Evolutionary conservation across 371 early-diverging fungal species (phyloP), one percentile per base, ranked within the genome.

Genomic region (Lichtheimia ornata): DNA sequence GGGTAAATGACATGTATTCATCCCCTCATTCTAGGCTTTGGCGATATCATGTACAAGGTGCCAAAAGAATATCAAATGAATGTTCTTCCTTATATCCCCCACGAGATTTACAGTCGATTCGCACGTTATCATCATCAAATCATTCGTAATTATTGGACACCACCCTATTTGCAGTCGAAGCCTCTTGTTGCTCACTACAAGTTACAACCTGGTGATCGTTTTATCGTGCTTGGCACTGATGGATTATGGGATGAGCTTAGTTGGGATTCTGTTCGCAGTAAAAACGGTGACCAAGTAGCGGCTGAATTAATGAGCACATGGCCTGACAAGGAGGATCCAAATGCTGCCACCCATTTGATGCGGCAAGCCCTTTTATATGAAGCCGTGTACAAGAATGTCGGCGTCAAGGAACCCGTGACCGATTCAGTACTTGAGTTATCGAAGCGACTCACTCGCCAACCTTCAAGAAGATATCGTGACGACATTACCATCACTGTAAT

Each of bases 401-500:
- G 71, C 13, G 53, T 47, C 4, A 65, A 64, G n/a, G 64, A 59
- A 11, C 62, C 67, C 4, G 76, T 71, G 0, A 56, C 70, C 4
- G 69, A 80, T 57, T 49, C 57, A 25, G 57, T 63, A 5, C 50
- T 75, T 9, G 81, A 80, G 57, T 50, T 80, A 18, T 80, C 81
- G 5, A 77, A 81, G 50, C 62, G 76, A 12, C 59, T 81, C 53
- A 77, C 81, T 0, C 59, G 76, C 28, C 56, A 65, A 22, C 81
- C 78, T 14, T 81, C 81, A 41, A 84, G 98, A 44, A 69, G 85
- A n/a, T 93, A 86, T 69, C 83, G 97, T 12, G 98, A 98, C 71
- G 98, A 98, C 66, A 94, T 98, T 53, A 97, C 97, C 0, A 92
- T 95, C 22, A 89, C 88, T 24, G 92, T 98, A 4, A 76, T 96